Evolutionary conservation across 768 basidiomycete species (phyloP).

Genomic region (Macrolepiota fuliginosa): DNA sequence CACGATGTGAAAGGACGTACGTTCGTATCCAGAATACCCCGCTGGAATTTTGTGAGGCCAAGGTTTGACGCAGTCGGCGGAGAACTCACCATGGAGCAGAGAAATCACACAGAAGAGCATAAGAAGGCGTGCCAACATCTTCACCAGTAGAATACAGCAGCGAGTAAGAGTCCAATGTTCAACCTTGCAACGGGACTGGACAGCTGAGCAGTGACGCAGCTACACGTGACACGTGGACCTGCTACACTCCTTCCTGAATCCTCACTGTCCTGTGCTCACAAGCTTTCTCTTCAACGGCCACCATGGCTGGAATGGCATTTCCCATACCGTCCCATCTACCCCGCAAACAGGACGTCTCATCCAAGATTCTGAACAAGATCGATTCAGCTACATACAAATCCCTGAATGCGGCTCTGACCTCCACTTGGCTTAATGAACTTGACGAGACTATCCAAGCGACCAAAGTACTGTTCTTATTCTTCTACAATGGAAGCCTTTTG

Average conservation of each 20-base stretch:
- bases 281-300: constrained; percentile 5
- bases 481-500: not conserved
- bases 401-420: constrained; percentile 57
- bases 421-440: constrained; percentile 71
- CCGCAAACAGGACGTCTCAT: constrained; percentile 70
- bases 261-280: no score
- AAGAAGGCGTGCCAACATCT: constrained; percentile 47
- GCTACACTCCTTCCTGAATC: not conserved
- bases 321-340: constrained; percentile 71
- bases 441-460: constrained; percentile 68
- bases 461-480: constrained; percentile 46
- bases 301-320: constrained; percentile 59
- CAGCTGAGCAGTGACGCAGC: constrained; percentile 16
- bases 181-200: not conserved
- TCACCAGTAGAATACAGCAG: not conserved
- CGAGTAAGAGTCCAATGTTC: not conserved
- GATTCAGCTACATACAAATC: constrained; percentile 58
- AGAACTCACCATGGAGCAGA: constrained; percentile 51
- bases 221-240: constrained; percentile 24
- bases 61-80: not conserved
- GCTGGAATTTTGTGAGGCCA: constrained; percentile 37
- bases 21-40: constrained; percentile 79
- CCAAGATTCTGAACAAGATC: constrained; percentile 67
- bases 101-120: constrained; percentile 44
- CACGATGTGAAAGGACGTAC: constrained; percentile 36